Base-by-base conservation (phyloP, 2,329 filamentous ascomycete species). In the Verticillium alfalfae region DNA sequence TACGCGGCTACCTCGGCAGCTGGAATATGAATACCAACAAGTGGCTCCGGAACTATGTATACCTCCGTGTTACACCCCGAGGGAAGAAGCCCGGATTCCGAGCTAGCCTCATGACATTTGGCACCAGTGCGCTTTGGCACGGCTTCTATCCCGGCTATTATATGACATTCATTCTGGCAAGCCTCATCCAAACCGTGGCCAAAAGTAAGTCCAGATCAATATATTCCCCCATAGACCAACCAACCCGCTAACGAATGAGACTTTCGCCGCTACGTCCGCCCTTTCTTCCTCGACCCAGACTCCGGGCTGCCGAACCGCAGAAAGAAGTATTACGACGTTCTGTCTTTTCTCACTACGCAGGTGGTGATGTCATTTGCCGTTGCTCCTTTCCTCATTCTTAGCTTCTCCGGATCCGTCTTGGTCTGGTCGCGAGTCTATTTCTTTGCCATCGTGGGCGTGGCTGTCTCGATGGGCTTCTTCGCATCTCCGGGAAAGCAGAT, bases 11-110 rank as follows among this genome's bases (percentile, higher is more conserved):
- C 70, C 83, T 99, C 3, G 94, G 89, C 57, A 90, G 87, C 70
- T 99, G 95, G 95, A 99, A 99, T 75, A 97, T 97, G 79, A 98
- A 98, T 76, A 99, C 95, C 13, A 99, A 97, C 74, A 87, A 92
- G 70, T 99, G 95, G 95, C 80, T 99, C 64, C 87, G 93, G 56
- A 97, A 98, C 75, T 99, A 97, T 72, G 84, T 99, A 68, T 99
- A 98, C 72, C 83, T 99, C 57, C 88, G 95, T 31, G 95, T 99
- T 3, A 99, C 95, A 0, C 95, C 95, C 0, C 90, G 91, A 68
- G 95, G 95, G 60, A 95, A 93, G 81, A 99, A 98, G 75, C 95
- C 95, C 10, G 95, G 95, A 1, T 99, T 99, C 79, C 85, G 93
- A 63, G 95, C 95, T 58, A 98, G 91, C 70, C 79, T 99, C 79